Evolutionary conservation across 140 eudicot genomes (phyloP), one percentile per base, ranked within the genome.

Genomic region (Oenanthe javanica): DNA sequence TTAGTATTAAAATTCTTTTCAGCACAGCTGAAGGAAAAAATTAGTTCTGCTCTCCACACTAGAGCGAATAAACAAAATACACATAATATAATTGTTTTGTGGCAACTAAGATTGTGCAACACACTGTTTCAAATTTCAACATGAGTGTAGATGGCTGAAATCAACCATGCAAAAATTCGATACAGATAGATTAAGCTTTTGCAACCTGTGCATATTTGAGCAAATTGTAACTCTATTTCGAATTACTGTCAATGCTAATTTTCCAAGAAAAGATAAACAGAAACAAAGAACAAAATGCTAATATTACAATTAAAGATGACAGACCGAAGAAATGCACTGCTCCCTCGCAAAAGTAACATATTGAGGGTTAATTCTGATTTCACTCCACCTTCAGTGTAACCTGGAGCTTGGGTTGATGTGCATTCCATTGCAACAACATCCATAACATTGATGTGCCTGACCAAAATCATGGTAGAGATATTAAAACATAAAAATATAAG

Each of bases 401-500:
- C 36, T 67, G 73, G 31, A 67, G 73, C 73, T 31, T 45, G 21
- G 81, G 89, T 79, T 89, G 87, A 81, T 92, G 96, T 40, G 91
- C 63, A 81, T 89, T 89, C 98, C 97, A 94, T 84, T 90, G 90
- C 86, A 90, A 78, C 78, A 91, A 49, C 98, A 94, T 94, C 98
- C 97, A 94, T 75, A 94, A 50, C 42, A 94, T 92, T 49, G 98
- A 94, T 38, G 98, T 90, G 79, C 97, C 97, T 94, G 87, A 79
- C 23, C 6, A 81, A 48, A n/a, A 25, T 45, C 72, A 79, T 47
- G 42, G 21, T 19, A 13, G 19, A 10, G 64, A 16, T 50, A 31
- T 31, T 66, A 36, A 46, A 43, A 59, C 49, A 75, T 45, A 14
- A 46, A 43, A 75, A 72, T 16, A 18, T 2, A 43, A 71, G 23